Conservation (phyloP, 2,329 filamentous ascomycete genomes). For the Verticillium dahliae region DNA sequence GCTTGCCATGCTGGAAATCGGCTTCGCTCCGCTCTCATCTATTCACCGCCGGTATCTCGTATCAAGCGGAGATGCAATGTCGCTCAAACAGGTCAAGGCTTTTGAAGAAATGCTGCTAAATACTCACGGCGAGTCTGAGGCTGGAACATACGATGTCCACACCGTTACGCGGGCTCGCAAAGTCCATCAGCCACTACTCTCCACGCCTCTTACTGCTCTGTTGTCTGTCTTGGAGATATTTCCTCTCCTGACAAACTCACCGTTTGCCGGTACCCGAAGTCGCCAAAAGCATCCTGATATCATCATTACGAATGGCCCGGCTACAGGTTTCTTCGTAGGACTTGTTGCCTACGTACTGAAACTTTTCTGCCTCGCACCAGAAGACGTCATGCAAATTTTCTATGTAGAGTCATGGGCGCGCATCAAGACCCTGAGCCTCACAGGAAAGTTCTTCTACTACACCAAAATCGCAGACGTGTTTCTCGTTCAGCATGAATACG, state of each 20-base stretch:
- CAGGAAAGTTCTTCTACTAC: constrained; percentile 66
- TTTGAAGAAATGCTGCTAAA: constrained; percentile 28
- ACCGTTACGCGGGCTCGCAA: constrained; percentile 68
- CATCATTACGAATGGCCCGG: constrained; percentile 83
- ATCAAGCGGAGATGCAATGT: constrained; percentile 70
- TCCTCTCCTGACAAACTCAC: constrained; percentile 40
- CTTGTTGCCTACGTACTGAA: constrained; percentile 42
- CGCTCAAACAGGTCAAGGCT: constrained; percentile 59
- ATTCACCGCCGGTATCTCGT: constrained; percentile 77
- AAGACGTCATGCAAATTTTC: constrained; percentile 61
- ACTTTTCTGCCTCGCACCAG: constrained; percentile 34
- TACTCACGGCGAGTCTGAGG: constrained; percentile 11
- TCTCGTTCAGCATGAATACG: constrained; percentile 70
- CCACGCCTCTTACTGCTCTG: constrained; percentile 63
- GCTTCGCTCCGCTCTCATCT: constrained; percentile 40
- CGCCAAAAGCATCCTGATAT: constrained; percentile 56
- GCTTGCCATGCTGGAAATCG: constrained; percentile 69
- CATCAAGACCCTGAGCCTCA: constrained; percentile 75
- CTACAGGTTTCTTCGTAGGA: constrained; percentile 73
- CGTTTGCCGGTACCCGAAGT: constrained; percentile 12
- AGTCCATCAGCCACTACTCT: constrained; percentile 75
- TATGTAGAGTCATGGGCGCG: constrained; percentile 94
- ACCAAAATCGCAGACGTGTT: constrained; percentile 66
- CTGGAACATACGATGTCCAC: constrained; percentile 55
- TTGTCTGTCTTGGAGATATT: constrained; percentile 59